Percentiles rank a stretch among this genome's conserved stretches.
Conservation (phyloP, 2,329 filamentous ascomycete species). For the Arthroderma uncinatum region DNA sequence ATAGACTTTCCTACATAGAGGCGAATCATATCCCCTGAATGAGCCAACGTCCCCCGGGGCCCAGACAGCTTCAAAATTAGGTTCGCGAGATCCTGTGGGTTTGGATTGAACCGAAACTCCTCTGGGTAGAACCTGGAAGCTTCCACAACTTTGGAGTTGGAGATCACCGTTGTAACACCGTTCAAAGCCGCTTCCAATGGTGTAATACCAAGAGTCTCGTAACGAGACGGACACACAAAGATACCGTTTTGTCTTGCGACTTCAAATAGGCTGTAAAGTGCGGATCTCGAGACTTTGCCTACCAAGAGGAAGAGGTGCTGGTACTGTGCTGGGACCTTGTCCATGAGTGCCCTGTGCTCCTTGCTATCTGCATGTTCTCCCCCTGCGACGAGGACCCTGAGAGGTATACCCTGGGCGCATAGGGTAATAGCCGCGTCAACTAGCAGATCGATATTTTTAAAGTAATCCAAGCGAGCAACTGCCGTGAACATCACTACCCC, state of each 20-base stretch:
- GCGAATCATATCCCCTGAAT: neutral
- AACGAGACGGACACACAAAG: neutral
- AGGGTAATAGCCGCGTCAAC: neutral
- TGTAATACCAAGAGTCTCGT: conserved; percentile 2
- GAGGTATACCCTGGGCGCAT: neutral
- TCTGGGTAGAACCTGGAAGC: neutral
- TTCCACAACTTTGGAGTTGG: neutral
- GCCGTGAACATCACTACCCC: neutral
- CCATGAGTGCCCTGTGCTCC: neutral
- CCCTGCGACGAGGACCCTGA: neutral
- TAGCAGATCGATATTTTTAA: conserved; percentile 2
- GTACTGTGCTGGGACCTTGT: neutral
- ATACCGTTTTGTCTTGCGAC: neutral
- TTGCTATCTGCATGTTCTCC: neutral
- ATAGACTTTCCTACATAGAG: neutral
- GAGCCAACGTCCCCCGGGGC: neutral
- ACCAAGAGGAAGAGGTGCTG: neutral
- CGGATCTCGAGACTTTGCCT: neutral
- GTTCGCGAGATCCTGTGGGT: neutral
- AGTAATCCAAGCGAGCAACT: conserved; percentile 2
- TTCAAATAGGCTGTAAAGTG: neutral
- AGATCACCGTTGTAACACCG: neutral
- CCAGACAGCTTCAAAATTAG: neutral
- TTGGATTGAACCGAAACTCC: neutral
- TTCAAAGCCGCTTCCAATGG: neutral